Conservation (phyloP, 495 filamentous ascomycete species). For the Terfezia claveryi region DNA sequence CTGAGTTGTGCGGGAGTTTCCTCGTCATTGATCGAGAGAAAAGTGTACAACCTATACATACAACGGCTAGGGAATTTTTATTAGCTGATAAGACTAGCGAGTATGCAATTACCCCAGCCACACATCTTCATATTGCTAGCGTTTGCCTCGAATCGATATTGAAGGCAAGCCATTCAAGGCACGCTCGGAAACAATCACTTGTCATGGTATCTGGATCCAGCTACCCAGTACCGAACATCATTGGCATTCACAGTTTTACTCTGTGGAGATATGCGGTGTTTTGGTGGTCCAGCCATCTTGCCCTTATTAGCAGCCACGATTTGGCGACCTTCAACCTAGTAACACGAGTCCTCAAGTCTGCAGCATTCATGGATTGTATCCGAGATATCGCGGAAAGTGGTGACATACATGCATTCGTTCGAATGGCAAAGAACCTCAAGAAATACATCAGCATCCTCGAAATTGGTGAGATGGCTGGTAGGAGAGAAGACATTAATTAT, state of each 20-base stretch:
- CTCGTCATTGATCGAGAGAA: conserved; percentile 20
- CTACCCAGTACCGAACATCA: neutral
- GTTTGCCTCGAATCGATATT: conserved; percentile 7
- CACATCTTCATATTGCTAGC: conserved; percentile 5
- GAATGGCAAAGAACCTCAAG: neutral
- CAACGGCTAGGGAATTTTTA: conserved; percentile 25
- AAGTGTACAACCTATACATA: conserved; percentile 23
- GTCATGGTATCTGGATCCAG: conserved; percentile 1
- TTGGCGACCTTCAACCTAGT: neutral
- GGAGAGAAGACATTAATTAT: conserved; percentile 8
- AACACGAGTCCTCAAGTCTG: conserved; percentile 3
- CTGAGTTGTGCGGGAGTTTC: conserved; percentile 23
- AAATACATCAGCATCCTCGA: neutral
- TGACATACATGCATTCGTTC: neutral
- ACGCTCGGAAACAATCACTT: neutral
- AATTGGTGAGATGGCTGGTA: neutral
- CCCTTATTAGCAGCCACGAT: neutral
- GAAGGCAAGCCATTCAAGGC: neutral
- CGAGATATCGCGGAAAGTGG: neutral
- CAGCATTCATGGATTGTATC: neutral
- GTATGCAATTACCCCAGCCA: conserved; percentile 16
- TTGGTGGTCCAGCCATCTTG: neutral
- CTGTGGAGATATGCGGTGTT: conserved; percentile 2
- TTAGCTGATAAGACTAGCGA: conserved; percentile 6
- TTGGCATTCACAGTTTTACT: neutral